Conservation (phyloP, 2,329 filamentous ascomycete genomes). For the Talaromyces albobiverticillius region DNA sequence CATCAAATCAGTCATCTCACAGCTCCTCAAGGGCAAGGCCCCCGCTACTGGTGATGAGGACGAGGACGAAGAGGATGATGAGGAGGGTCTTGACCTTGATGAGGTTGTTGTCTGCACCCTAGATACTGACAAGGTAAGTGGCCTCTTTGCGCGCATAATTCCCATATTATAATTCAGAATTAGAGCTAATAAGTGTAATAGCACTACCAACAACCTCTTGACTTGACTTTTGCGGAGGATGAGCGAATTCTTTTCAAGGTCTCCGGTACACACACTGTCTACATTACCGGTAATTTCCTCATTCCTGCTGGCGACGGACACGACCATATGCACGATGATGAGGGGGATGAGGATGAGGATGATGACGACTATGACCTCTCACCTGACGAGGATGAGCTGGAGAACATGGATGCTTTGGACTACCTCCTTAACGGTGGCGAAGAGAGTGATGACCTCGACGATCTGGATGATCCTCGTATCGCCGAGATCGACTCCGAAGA, state of each 20-base stretch:
- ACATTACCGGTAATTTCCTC: constrained; percentile 95
- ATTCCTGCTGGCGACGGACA: constrained; percentile 61
- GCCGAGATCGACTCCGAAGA: constrained; percentile 80
- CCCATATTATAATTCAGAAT: neutral
- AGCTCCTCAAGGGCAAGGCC: constrained; percentile 64
- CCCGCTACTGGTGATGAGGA: constrained; percentile 66
- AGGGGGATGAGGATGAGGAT: constrained; percentile 61
- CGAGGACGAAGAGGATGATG: constrained; percentile 61
- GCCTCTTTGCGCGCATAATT: neutral
- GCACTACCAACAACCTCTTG: constrained; percentile 93
- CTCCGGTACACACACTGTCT: constrained; percentile 82
- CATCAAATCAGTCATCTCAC: constrained; percentile 53
- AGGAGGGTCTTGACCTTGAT: constrained; percentile 67
- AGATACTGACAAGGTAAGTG: constrained; percentile 80
- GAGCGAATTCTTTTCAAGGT: constrained; percentile 93
- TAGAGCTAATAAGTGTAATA: constrained; percentile 35
- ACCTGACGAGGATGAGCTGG: constrained; percentile 74
- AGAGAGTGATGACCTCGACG: constrained; percentile 74
- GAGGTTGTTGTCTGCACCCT: constrained; percentile 95
- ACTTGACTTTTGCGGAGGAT: constrained; percentile 84
- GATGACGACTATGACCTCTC: constrained; percentile 78
- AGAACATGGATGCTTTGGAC: constrained; percentile 29
- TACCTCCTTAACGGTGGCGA: constrained; percentile 54
- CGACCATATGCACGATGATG: constrained; percentile 33
- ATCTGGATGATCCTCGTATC: constrained; percentile 74